Base-by-base conservation (phyloP, 2,329 filamentous ascomycete genomes). In the Cladosporium austrohemisphaericum region DNA sequence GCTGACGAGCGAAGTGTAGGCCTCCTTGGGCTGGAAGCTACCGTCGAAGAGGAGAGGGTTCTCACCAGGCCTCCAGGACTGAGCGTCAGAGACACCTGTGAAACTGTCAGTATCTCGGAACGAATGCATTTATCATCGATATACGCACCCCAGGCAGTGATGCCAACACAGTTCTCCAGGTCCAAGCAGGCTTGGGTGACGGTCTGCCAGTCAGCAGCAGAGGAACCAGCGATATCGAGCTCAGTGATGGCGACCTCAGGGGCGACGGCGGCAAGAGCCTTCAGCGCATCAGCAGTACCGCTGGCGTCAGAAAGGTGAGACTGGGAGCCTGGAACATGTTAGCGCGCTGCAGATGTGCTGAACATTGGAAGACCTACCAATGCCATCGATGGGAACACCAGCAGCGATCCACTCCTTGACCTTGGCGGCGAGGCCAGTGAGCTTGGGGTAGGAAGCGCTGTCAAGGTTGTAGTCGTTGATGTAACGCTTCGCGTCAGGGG, bases 401-500 rank as follows among this genome's bases (percentile, higher is more conserved):
- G 73, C 74, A 0, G 74, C 75, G 43, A 80, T 60, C 82, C 83
- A 86, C 61, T 81, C 76, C 60, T 78, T 77, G 56, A 88, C 84
- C 28, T 63, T 65, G 3, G 77, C 71, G 37, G 38, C 38, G 71
- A 85, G 79, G 38, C 68, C 73, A 11, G 66, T 70, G 3, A 72
- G 73, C 71, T 89, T 88, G 55, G 76, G 71, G 59, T 77, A 76
- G 55, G 58, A 74, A n/a, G 82, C 75, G 37, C 66, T 72, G 69
- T 86, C 84, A 44, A 86, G 76, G 70, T 75, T 76, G 63, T 74
- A 76, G 61, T 89, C 85, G 68, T 89, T 90, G 69, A 88, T 86
- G 72, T 86, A 90, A 26, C 88, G 74, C 68, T 84, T 84, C 2
- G 82, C 83, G 49, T 68, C 60, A 1, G 85, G 83, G 63, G 88